Conservation (phyloP, 306 rosid species). For the Urtica urens region DNA sequence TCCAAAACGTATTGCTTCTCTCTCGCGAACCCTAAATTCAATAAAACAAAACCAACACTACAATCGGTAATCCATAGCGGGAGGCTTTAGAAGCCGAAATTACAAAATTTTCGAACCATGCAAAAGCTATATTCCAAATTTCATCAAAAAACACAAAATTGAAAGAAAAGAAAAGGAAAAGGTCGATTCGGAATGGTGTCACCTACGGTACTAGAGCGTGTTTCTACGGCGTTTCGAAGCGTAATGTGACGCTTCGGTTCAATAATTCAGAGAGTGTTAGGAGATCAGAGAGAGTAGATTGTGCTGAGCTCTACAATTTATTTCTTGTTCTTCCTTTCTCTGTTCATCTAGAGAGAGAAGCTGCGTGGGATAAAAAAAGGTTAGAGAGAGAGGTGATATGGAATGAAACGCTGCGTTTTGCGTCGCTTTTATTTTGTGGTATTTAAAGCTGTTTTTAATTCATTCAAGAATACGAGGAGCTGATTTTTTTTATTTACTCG, state of each 20-base stretch:
- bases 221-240: neutral
- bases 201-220: constrained; percentile 5
- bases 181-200: neutral
- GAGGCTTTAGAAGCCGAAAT: constrained; percentile 10
- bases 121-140: neutral
- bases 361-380: no score
- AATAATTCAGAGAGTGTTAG: neutral
- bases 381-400: no score
- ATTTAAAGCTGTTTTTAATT: no score
- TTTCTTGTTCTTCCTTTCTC: no score
- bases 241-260: neutral
- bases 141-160: neutral
- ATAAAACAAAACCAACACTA: constrained; percentile 4
- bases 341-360: no score
- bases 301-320: neutral
- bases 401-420: no score
- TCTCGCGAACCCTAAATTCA: constrained; percentile 42
- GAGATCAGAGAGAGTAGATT: neutral
- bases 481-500: no score
- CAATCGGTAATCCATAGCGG: constrained; percentile 8
- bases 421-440: no score
- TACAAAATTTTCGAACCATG: constrained; percentile 15
- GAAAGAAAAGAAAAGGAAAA: neutral
- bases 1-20: constrained; percentile 45
- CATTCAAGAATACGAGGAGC: no score